A percentile compares a stretch with the other conserved stretches of the same genome.
phyloP scores from a whole-genome alignment of 2,329 filamentous ascomycete genomes.

The Chrysosporium queenslandicum region DNA sequence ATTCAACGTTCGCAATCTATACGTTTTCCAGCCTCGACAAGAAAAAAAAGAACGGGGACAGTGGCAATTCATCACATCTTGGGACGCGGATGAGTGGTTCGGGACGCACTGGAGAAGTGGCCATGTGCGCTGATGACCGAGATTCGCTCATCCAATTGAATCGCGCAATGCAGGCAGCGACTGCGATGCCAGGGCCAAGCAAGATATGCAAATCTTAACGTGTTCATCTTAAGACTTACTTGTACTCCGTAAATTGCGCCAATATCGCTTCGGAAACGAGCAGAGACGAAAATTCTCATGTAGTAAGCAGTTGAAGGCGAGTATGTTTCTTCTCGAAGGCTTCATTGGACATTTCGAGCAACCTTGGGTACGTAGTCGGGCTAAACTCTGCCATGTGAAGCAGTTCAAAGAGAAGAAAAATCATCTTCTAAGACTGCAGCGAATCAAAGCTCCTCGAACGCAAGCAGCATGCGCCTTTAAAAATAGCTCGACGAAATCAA shows the following conservation, averaged over 20 bases:
- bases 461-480: background rate
- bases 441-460: background rate
- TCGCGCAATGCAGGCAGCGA: background rate
- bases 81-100: background rate
- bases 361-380: too few species aligned
- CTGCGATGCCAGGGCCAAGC: background rate
- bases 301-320: too few species aligned
- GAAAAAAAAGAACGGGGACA: background rate
- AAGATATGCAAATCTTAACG: too few species aligned
- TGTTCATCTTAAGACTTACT: too few species aligned
- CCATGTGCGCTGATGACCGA: background rate
- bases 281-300: background rate
- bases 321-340: too few species aligned
- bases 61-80: background rate
- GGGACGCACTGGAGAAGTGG: too few species aligned
- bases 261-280: background rate
- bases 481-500: background rate
- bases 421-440: background rate
- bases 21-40: background rate
- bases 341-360: background rate
- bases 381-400: too few species aligned
- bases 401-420: background rate
- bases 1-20: too few species aligned
- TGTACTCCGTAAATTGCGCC: too few species aligned
- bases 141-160: background rate